Conservation (phyloP, 805 yeast genomes). For the Saccharomyces eubayanus region DNA sequence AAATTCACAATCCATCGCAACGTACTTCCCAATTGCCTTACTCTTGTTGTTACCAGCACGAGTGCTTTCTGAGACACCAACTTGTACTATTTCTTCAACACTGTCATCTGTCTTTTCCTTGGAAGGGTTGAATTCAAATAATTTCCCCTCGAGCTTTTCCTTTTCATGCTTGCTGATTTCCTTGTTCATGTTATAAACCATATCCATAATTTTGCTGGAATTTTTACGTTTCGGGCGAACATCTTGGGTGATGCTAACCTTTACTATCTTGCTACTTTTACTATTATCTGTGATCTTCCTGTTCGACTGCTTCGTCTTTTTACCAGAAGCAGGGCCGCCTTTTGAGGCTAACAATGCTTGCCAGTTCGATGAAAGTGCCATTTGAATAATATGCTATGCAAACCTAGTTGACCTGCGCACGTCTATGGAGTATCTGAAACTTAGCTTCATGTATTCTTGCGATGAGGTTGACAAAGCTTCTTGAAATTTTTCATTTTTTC, state of each 20-base stretch:
- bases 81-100: background rate
- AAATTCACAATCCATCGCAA: constrained; percentile 90
- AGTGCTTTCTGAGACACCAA: background rate
- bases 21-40: constrained; percentile 54
- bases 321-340: constrained; percentile 10
- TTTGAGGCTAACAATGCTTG: constrained; percentile 19
- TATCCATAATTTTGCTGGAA: constrained; percentile 22
- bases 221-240: background rate
- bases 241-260: constrained; percentile 1
- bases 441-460: background rate
- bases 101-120: constrained; percentile 2
- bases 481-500: constrained; percentile 2
- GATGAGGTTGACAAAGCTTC: constrained; percentile 6
- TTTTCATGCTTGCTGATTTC: constrained; percentile 21
- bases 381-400: constrained; percentile 3
- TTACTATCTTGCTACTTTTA: background rate
- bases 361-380: constrained; percentile 34
- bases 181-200: constrained; percentile 26
- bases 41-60: constrained; percentile 17
- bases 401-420: background rate
- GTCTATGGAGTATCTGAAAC: background rate
- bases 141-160: constrained; percentile 18
- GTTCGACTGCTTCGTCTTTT: constrained; percentile 2
- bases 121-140: constrained; percentile 11
- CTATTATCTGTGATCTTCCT: background rate